Conservation (phyloP, 129 eudicot genomes). For the Chrysanthemum seticuspe region DNA sequence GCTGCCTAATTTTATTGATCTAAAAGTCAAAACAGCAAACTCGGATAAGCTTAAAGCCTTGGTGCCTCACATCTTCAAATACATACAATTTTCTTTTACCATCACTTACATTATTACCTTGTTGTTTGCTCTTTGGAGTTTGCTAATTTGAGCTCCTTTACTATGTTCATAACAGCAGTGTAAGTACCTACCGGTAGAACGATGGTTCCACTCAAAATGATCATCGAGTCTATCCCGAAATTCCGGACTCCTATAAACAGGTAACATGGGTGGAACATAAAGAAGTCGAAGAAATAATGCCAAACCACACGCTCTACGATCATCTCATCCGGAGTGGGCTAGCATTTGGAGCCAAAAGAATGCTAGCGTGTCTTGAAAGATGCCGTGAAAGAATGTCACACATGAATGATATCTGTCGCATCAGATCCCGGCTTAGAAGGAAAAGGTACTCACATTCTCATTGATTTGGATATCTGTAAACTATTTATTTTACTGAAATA, state of each 20-base stretch:
- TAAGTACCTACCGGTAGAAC: conserved; percentile 54
- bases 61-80: too few species aligned
- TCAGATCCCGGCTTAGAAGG: neutral
- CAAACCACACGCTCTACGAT: neutral
- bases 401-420: neutral
- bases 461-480: neutral
- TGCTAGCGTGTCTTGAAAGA: neutral
- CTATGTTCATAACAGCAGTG: conserved; percentile 37
- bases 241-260: conserved; percentile 20
- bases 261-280: neutral
- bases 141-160: conserved; percentile 20
- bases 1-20: too few species aligned
- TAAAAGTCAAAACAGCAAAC: too few species aligned
- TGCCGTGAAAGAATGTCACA: neutral
- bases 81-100: too few species aligned
- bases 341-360: neutral
- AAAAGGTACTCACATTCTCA: neutral
- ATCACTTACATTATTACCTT: too few species aligned
- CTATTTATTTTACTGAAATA: neutral
- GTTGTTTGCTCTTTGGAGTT: too few species aligned
- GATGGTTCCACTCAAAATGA: conserved; percentile 37
- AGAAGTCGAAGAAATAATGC: neutral
- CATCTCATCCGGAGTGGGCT: neutral
- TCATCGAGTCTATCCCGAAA: conserved; percentile 37
- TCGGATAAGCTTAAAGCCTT: too few species aligned